Evolutionary conservation across 1,139 yeast species (phyloP).

Genomic region (Groenewaldozyma sp.): DNA sequence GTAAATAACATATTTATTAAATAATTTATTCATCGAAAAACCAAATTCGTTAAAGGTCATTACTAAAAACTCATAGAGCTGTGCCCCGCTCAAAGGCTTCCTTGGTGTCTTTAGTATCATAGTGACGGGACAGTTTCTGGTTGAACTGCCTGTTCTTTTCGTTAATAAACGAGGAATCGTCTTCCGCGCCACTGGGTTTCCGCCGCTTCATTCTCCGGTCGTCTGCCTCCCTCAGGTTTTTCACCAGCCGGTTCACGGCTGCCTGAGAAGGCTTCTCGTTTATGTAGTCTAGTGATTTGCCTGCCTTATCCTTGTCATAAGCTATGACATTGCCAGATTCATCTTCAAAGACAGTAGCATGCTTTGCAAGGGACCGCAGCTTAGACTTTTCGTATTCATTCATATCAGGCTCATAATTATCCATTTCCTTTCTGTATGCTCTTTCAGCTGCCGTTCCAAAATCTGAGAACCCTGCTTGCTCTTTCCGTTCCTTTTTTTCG

Average conservation of each 20-base stretch:
- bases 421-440: slow-evolving; percentile 43
- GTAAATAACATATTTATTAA: not conserved
- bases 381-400: slow-evolving; percentile 37
- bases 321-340: slow-evolving; percentile 19
- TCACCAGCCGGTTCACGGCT: slow-evolving; percentile 36
- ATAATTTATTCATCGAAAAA: not conserved
- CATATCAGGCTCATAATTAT: slow-evolving; percentile 34
- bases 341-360: slow-evolving; percentile 18
- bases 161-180: slow-evolving; percentile 41
- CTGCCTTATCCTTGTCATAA: slow-evolving; percentile 15
- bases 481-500: slow-evolving; percentile 18
- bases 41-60: not conserved
- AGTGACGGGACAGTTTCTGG: slow-evolving; percentile 53
- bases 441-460: slow-evolving; percentile 46
- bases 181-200: slow-evolving; percentile 20
- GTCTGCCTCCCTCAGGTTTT: slow-evolving; percentile 31
- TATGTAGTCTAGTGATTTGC: slow-evolving; percentile 18
- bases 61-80: slow-evolving; percentile 21
- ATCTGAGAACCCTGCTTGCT: slow-evolving; percentile 28
- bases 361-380: slow-evolving; percentile 16
- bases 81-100: slow-evolving; percentile 37
- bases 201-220: slow-evolving; percentile 31
- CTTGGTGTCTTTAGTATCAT: slow-evolving; percentile 36
- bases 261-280: slow-evolving; percentile 31
- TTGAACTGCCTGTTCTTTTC: slow-evolving; percentile 76